These are phyloP conservation scores for Podaxis sp. DNA, from an alignment of 768 basidiomycete genomes.

Conservation along the genomic window DNA sequence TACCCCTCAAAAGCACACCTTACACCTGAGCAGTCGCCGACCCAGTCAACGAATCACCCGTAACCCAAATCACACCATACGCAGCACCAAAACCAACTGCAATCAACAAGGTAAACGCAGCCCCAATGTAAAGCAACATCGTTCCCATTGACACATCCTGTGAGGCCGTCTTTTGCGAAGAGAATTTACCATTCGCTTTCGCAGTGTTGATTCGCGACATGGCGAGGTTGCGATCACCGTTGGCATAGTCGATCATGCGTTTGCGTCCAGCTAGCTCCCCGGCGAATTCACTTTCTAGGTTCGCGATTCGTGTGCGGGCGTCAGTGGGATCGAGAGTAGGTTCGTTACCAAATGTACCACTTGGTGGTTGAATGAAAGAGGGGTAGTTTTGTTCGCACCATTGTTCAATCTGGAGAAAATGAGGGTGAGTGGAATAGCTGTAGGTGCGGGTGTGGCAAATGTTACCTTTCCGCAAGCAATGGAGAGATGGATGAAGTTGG, in stretches of 20 bases:
- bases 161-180: neutral
- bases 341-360: slow-evolving; percentile 15
- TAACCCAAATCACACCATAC: slow-evolving; percentile 21
- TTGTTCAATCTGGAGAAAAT: slow-evolving; percentile 71
- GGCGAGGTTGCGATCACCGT: slow-evolving; percentile 6
- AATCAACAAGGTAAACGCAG: slow-evolving; percentile 26
- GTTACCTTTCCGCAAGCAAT: slow-evolving; percentile 76
- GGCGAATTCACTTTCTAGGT: slow-evolving; percentile 43
- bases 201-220: neutral
- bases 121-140: slow-evolving; percentile 31
- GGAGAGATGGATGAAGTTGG: slow-evolving; percentile 80
- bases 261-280: slow-evolving; percentile 31
- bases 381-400: slow-evolving; percentile 96
- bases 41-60: slow-evolving; percentile 11
- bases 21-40: neutral
- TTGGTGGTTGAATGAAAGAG: slow-evolving; percentile 63
- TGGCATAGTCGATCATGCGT: slow-evolving; percentile 27
- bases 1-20: neutral
- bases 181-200: slow-evolving; percentile 18
- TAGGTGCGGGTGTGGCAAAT: neutral
- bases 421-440: neutral
- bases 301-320: slow-evolving; percentile 53
- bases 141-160: slow-evolving; percentile 22
- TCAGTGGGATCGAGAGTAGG: slow-evolving; percentile 48
- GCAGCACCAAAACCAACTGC: slow-evolving; percentile 23